Percentiles rank a stretch among this genome's conserved stretches.
phyloP scores from a whole-genome alignment of 2,329 filamentous ascomycete genomes.

The Cryphonectria parasitica region DNA sequence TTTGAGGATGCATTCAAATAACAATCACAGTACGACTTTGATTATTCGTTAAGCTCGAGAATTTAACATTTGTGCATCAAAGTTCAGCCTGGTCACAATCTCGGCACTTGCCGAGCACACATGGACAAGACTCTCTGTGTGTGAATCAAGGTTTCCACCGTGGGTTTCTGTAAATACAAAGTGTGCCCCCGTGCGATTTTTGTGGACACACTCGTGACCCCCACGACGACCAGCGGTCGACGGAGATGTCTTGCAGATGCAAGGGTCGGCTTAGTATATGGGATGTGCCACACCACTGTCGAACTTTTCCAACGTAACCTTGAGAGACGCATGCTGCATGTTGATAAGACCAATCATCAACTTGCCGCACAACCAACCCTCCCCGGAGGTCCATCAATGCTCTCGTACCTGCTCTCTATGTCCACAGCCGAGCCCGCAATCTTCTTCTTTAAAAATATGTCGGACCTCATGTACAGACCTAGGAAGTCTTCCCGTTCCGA shows the following conservation, averaged over 20 bases:
- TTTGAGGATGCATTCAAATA: neutral
- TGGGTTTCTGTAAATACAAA: neutral
- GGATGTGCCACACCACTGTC: neutral
- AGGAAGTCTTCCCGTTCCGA: neutral
- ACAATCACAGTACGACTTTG: neutral
- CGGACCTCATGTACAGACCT: neutral
- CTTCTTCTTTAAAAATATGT: neutral
- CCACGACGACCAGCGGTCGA: neutral
- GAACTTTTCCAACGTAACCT: neutral
- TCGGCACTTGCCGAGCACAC: neutral
- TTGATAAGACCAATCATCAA: slow-evolving; percentile 7
- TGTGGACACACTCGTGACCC: neutral
- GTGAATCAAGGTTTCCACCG: neutral
- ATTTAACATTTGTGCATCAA: neutral
- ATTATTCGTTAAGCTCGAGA: neutral
- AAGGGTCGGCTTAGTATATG: neutral
- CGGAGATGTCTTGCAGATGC: slow-evolving; percentile 5
- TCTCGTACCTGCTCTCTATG: neutral
- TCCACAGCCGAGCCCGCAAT: neutral
- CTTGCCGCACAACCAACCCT: neutral
- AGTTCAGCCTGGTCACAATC: neutral
- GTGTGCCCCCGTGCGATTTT: neutral
- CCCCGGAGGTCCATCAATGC: neutral
- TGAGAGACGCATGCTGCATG: neutral
- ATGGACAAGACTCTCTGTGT: neutral